Conservation (phyloP, 768 basidiomycete species). For the Leucogyrophana mollusca region DNA sequence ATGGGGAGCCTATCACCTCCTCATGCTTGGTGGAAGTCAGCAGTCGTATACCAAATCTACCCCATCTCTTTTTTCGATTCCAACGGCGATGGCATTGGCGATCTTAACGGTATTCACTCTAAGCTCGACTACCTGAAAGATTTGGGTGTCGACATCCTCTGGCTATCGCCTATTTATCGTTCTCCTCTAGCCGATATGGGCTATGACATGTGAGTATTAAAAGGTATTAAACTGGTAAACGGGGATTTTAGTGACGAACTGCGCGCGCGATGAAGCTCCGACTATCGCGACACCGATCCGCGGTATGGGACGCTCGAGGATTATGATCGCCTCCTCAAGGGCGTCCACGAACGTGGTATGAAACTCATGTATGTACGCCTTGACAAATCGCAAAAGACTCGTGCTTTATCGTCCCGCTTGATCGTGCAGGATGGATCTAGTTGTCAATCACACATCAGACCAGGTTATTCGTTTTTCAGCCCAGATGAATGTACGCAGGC, state of each 20-base stretch:
- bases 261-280: constrained; percentile 42
- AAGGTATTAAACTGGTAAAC: neutral
- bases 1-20: constrained; percentile 9
- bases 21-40: constrained; percentile 55
- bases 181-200: constrained; percentile 73
- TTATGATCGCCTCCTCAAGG: constrained; percentile 54
- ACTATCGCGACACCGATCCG: constrained; percentile 64
- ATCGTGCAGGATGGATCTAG: constrained; percentile 65
- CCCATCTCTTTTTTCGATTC: constrained; percentile 70
- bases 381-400: constrained; percentile 9
- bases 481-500: too few species aligned
- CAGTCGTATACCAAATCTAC: constrained; percentile 67
- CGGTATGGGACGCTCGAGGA: constrained; percentile 64
- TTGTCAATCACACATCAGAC: constrained; percentile 72
- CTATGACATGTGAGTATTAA: constrained; percentile 56
- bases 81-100: constrained; percentile 70
- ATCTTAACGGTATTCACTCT: constrained; percentile 60
- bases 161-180: constrained; percentile 72
- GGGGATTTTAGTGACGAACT: neutral
- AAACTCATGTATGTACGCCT: constrained; percentile 55
- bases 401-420: neutral
- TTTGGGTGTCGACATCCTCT: constrained; percentile 65
- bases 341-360: constrained; percentile 62
- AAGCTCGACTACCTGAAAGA: constrained; percentile 70
- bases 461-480: constrained; percentile 37